Percentiles rank a stretch among this genome's conserved stretches.
Conservation (phyloP, 1,284 basidiomycete genomes). For the Cryptococcus maquisensis region DNA sequence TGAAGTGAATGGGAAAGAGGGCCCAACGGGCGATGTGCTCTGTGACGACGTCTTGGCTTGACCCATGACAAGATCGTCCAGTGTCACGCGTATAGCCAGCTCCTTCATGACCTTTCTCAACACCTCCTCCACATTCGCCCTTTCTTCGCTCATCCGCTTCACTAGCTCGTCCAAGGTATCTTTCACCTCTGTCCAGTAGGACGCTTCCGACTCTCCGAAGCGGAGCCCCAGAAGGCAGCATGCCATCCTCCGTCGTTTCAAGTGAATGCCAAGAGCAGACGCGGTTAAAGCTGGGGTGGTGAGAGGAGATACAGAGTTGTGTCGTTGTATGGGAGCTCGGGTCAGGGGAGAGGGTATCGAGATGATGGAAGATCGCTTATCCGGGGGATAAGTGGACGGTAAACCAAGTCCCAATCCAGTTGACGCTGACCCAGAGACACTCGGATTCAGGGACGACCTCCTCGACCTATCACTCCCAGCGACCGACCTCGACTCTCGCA, state of each 20-base stretch:
- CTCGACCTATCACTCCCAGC: constrained; percentile 13
- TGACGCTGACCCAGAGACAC: neutral
- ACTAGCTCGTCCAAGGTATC: constrained; percentile 16
- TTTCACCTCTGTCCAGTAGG: constrained; percentile 33
- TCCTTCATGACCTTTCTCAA: constrained; percentile 13
- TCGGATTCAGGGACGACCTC: constrained; percentile 6
- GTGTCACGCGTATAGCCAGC: neutral
- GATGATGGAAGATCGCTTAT: constrained; percentile 7
- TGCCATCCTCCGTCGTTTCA: constrained; percentile 34
- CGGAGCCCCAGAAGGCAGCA: constrained; percentile 40
- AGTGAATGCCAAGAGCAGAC: constrained; percentile 36
- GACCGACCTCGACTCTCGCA: constrained; percentile 17
- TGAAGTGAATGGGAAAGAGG: neutral
- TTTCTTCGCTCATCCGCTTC: constrained; percentile 16
- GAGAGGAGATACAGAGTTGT: constrained; percentile 31
- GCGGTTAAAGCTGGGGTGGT: constrained; percentile 39
- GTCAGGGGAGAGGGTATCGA: constrained; percentile 1
- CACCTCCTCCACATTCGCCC: constrained; percentile 16
- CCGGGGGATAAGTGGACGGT: constrained; percentile 1
- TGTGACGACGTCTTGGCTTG: neutral
- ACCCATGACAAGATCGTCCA: neutral
- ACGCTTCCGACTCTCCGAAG: constrained; percentile 18
- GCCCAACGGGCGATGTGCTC: neutral
- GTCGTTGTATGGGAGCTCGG: constrained; percentile 1
- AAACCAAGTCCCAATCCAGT: constrained; percentile 2